Conservation (phyloP, 1,284 basidiomycete species). For the Cryptococcus sp. region DNA sequence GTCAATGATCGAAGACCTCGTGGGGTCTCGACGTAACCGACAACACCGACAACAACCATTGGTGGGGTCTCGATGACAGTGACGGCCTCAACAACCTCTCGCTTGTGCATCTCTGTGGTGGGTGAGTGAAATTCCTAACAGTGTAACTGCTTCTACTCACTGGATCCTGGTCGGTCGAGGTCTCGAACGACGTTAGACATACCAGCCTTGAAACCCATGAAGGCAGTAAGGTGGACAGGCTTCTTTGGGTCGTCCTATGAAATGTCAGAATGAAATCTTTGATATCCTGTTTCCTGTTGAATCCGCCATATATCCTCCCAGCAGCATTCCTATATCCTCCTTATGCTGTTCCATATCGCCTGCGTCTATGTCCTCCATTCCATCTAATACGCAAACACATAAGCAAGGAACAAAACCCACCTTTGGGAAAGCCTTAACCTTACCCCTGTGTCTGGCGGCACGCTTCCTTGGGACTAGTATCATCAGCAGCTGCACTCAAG, state of each 20-base stretch:
- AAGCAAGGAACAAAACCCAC: constrained; percentile 47
- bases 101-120: constrained; percentile 90
- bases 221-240: constrained; percentile 96
- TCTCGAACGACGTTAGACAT: constrained; percentile 99
- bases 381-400: not conserved
- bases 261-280: constrained; percentile 4
- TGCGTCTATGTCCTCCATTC: not conserved
- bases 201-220: constrained; percentile 99
- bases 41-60: constrained; percentile 94
- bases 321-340: not conserved
- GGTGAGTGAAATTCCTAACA: not conserved
- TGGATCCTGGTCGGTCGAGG: constrained; percentile 97
- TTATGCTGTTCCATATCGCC: not conserved
- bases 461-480: constrained; percentile 74
- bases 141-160: constrained; percentile 53
- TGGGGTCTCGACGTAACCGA: constrained; percentile 99
- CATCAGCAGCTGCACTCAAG: constrained; percentile 2
- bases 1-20: constrained; percentile 86
- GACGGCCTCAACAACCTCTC: constrained; percentile 98
- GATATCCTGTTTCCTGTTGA: not conserved
- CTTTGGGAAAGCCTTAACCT: constrained; percentile 98
- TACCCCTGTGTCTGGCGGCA: constrained; percentile 90
- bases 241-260: constrained; percentile 97
- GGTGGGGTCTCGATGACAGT: constrained; percentile 96
- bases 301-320: constrained; percentile 3